Conservation (phyloP, 257 asterid species). For the Eucommia ulmoides region DNA sequence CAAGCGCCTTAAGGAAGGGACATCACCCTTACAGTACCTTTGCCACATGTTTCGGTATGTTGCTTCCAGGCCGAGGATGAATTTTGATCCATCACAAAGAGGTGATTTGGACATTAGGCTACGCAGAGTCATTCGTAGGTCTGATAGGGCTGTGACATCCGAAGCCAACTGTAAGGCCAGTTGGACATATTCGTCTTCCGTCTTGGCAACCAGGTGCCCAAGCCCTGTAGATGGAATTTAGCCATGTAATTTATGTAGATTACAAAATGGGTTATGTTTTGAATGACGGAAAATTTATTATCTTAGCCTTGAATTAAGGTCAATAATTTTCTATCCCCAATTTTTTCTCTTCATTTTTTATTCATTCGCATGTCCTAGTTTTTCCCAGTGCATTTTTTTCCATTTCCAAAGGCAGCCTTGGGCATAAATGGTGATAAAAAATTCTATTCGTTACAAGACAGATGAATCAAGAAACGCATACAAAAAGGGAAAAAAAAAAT, state of each 20-base stretch:
- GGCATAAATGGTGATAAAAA: background rate
- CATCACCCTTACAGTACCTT: conserved; percentile 68
- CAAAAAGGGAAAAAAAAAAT: background rate
- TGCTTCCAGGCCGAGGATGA: conserved; percentile 51
- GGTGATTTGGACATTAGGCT: conserved; percentile 84
- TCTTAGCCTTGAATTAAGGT: too few relatives aligned
- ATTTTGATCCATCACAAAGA: conserved; percentile 71
- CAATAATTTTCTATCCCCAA: background rate
- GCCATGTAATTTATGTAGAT: background rate
- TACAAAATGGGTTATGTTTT: too few relatives aligned
- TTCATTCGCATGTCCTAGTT: background rate
- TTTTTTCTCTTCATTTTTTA: background rate
- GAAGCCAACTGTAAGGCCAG: conserved; percentile 62
- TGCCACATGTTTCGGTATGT: conserved; percentile 71
- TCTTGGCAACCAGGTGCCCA: conserved; percentile 55
- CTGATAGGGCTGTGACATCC: conserved; percentile 59
- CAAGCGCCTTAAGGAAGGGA: conserved; percentile 62
- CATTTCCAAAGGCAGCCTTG: background rate
- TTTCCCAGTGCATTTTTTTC: background rate
- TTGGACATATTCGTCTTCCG: conserved; percentile 79
- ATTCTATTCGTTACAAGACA: conserved; percentile 1
- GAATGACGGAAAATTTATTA: too few relatives aligned
- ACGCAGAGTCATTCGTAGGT: conserved; percentile 59
- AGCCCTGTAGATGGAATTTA: conserved; percentile 42
- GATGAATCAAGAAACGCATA: background rate